A percentile compares a stretch with the other conserved stretches of the same genome.
Evolutionary conservation across 768 basidiomycete genomes (phyloP).

Genomic region (Tephrocybe rancida): DNA sequence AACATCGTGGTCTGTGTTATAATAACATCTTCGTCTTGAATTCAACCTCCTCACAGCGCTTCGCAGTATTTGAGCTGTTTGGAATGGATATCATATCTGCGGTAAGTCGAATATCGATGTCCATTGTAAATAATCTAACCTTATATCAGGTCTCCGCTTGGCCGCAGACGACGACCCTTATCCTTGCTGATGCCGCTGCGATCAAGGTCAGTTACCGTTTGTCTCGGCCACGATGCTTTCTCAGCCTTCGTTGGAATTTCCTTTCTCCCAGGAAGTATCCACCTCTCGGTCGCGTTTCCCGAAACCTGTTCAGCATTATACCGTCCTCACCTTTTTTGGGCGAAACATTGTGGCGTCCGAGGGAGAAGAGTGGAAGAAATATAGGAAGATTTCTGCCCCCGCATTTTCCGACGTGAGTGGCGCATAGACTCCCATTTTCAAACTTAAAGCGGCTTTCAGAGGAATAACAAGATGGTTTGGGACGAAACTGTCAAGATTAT

Average conservation of each 20-base stretch:
- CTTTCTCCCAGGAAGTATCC: constrained; percentile 46
- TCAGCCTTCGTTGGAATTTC: neutral
- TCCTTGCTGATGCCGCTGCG: constrained; percentile 39
- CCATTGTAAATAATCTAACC: neutral
- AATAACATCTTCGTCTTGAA: neutral
- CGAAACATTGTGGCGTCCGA: constrained; percentile 67
- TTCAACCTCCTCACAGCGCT: neutral
- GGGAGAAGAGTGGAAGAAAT: constrained; percentile 66
- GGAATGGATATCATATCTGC: constrained; percentile 40
- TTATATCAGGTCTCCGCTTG: constrained; percentile 25
- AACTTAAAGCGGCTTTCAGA: constrained; percentile 24
- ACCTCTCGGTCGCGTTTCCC: constrained; percentile 53
- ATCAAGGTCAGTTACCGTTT: constrained; percentile 36
- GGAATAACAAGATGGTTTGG: constrained; percentile 52
- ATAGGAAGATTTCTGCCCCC: constrained; percentile 63
- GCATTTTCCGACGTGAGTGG: constrained; percentile 60
- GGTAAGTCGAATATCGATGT: constrained; percentile 19
- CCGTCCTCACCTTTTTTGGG: constrained; percentile 51
- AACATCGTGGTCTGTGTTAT: constrained; percentile 28
- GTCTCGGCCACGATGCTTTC: no score
- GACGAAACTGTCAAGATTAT: constrained; percentile 45
- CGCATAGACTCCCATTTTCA: neutral
- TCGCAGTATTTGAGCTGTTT: constrained; percentile 28
- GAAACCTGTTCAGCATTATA: constrained; percentile 54
- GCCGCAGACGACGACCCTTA: constrained; percentile 24